A percentile compares a stretch with the other conserved stretches of the same genome.
phyloP scores from a whole-genome alignment of 768 basidiomycete genomes.

The Naganishia antarctica region DNA sequence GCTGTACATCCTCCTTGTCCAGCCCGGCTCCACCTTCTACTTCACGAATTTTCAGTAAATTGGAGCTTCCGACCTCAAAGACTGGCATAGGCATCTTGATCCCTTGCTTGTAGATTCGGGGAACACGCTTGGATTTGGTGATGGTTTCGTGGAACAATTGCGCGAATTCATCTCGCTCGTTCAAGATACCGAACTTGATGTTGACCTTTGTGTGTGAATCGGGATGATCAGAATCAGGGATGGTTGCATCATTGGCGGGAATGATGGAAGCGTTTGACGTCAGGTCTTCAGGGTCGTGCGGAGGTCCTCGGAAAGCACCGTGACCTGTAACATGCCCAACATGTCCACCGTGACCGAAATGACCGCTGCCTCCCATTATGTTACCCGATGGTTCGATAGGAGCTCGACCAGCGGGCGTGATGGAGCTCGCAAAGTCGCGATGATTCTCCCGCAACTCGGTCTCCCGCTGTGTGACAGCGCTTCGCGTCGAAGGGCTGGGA shows the following conservation, averaged over 20 bases:
- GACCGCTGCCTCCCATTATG: not conserved
- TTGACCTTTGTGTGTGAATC: constrained; percentile 27
- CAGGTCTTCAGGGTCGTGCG: constrained; percentile 20
- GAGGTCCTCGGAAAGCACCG: constrained; percentile 23
- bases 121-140: constrained; percentile 13
- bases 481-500: not conserved
- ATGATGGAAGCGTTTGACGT: constrained; percentile 28
- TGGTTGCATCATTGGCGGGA: constrained; percentile 4
- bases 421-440: not conserved
- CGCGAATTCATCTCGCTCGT: constrained; percentile 40
- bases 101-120: constrained; percentile 29
- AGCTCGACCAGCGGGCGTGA: constrained; percentile 1
- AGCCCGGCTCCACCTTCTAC: constrained; percentile 22
- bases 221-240: not conserved
- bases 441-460: constrained; percentile 12
- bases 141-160: constrained; percentile 36
- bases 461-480: constrained; percentile 10
- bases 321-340: constrained; percentile 2
- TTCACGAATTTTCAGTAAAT: constrained; percentile 31
- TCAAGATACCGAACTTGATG: constrained; percentile 45
- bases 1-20: constrained; percentile 13
- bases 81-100: constrained; percentile 31
- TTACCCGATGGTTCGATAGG: not conserved
- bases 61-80: constrained; percentile 38
- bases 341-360: not conserved